Evolutionary conservation across 805 yeast species (phyloP).

Genomic region (Wickerhamomyces sydowiorum): DNA sequence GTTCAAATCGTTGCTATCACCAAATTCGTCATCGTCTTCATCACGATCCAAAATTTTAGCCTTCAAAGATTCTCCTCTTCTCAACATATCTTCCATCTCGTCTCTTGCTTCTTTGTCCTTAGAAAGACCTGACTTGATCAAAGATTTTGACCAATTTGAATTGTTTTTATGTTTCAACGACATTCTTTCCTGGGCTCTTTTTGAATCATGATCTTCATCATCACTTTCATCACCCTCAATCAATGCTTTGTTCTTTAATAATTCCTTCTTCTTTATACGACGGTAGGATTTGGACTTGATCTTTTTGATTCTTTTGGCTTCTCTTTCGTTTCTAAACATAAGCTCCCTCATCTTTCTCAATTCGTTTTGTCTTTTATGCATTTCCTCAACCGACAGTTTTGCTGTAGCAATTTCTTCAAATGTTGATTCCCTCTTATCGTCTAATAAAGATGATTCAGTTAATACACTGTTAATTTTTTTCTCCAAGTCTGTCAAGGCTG

Average conservation of each 20-base stretch:
- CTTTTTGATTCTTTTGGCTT: constrained; percentile 87
- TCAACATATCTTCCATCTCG: constrained; percentile 91
- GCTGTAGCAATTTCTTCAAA: constrained; percentile 86
- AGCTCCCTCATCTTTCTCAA: constrained; percentile 89
- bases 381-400: constrained; percentile 72
- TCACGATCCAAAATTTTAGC: constrained; percentile 62
- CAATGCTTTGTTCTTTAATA: constrained; percentile 60
- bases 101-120: constrained; percentile 80
- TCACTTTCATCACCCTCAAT: constrained; percentile 54
- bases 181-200: constrained; percentile 91
- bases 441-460: constrained; percentile 58
- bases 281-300: constrained; percentile 90
- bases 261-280: constrained; percentile 80
- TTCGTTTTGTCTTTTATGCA: constrained; percentile 71
- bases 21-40: constrained; percentile 34
- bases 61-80: constrained; percentile 76
- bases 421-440: constrained; percentile 71
- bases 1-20: constrained; percentile 40
- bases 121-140: constrained; percentile 85
- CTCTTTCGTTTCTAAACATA: constrained; percentile 92
- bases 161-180: constrained; percentile 83
- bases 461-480: constrained; percentile 55
- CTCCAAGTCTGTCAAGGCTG: constrained; percentile 54
- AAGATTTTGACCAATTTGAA: constrained; percentile 83
- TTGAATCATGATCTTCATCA: constrained; percentile 60